Conservation (phyloP, 2,329 filamentous ascomycete species). For the Penicillium sumatraense region DNA sequence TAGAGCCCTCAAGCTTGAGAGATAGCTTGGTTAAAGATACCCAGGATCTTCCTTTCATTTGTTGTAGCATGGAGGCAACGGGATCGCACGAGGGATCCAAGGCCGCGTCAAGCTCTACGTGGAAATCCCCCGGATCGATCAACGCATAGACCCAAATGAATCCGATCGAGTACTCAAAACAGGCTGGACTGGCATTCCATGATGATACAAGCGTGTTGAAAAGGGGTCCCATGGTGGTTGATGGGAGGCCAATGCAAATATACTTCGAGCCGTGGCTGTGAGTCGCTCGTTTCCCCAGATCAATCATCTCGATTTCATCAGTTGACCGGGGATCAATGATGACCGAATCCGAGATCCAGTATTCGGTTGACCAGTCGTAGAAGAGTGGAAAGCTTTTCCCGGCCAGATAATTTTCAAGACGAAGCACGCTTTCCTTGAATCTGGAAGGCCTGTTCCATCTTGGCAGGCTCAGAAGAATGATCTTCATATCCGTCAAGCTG, state of each 20-base stretch:
- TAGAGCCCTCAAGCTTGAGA: background rate
- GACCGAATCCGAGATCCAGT: background rate
- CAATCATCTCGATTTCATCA: background rate
- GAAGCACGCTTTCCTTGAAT: background rate
- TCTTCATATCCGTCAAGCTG: background rate
- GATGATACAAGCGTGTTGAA: conserved; percentile 6
- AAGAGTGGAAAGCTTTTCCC: background rate
- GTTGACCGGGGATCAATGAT: background rate
- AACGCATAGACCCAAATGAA: conserved; percentile 1
- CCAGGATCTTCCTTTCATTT: conserved; percentile 5
- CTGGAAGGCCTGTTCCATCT: background rate
- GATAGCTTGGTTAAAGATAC: background rate
- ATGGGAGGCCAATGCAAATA: background rate
- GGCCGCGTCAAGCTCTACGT: background rate
- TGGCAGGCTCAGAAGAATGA: conserved; percentile 1
- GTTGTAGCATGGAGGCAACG: background rate
- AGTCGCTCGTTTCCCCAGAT: background rate
- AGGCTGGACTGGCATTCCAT: background rate
- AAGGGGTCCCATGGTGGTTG: background rate
- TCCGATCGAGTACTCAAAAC: conserved; percentile 2
- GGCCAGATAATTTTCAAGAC: background rate
- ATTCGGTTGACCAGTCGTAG: background rate
- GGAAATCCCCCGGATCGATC: background rate
- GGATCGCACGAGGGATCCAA: background rate
- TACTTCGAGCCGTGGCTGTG: background rate